A percentile compares a stretch with the other conserved stretches of the same genome.
These are phyloP conservation scores for Meripilus lineatus DNA, from an alignment of 1,284 basidiomycete genomes.

Conservation along the genomic window DNA sequence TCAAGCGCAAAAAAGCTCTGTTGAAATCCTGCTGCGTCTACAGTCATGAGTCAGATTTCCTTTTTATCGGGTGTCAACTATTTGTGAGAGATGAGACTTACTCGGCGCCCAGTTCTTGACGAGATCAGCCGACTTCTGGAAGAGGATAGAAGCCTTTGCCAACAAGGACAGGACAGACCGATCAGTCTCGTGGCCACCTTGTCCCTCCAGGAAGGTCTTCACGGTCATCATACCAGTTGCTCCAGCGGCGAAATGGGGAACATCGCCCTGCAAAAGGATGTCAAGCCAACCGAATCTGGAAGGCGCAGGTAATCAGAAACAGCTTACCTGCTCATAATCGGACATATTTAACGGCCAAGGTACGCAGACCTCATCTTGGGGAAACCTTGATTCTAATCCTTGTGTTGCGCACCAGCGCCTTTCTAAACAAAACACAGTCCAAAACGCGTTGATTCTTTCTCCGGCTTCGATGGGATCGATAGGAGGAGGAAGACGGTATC, in stretches of 20 bases:
- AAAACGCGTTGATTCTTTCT: constrained; percentile 43
- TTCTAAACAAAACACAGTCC: constrained; percentile 39
- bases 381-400: constrained; percentile 30
- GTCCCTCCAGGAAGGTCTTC: constrained; percentile 26
- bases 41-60: too few species aligned
- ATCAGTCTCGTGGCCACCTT: constrained; percentile 17
- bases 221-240: constrained; percentile 12
- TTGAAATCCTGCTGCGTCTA: not conserved
- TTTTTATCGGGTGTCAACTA: too few species aligned
- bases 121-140: constrained; percentile 29
- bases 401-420: constrained; percentile 36
- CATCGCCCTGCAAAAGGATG: constrained; percentile 1
- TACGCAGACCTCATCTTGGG: constrained; percentile 25
- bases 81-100: constrained; percentile 15
- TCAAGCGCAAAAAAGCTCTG: not conserved
- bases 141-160: constrained; percentile 35
- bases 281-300: not conserved
- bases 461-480: constrained; percentile 36
- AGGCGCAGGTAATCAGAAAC: not conserved
- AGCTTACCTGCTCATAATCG: constrained; percentile 25
- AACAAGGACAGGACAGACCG: constrained; percentile 23
- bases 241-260: constrained; percentile 9
- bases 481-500: constrained; percentile 26
- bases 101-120: constrained; percentile 22
- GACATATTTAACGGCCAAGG: constrained; percentile 38